A percentile compares a stretch with the other conserved stretches of the same genome.
Conservation (phyloP, 1,284 basidiomycete species). For the Meira miltonrushii region DNA sequence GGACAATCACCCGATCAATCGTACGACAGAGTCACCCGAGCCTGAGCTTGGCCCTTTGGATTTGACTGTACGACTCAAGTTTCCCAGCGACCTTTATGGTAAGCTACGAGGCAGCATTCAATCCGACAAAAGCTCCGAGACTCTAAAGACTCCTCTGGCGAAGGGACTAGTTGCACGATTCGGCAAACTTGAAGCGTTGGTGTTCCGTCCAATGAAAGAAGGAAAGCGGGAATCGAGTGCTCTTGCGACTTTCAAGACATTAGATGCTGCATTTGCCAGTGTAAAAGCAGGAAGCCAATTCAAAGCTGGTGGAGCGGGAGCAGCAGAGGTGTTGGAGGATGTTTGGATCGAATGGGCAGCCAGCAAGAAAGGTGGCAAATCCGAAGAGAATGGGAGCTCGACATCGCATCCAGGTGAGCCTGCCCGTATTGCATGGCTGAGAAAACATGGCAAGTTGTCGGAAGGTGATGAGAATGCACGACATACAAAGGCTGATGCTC, state of each 20-base stretch:
- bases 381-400: neutral
- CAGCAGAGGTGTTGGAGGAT: conserved; percentile 32
- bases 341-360: conserved; percentile 41
- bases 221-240: conserved; percentile 30
- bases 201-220: conserved; percentile 18
- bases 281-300: conserved; percentile 35
- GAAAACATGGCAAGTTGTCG: neutral
- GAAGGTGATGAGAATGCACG: neutral
- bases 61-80: conserved; percentile 32
- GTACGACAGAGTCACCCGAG: conserved; percentile 12
- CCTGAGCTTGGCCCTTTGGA: conserved; percentile 25
- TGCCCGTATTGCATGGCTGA: neutral
- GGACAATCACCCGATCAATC: conserved; percentile 19
- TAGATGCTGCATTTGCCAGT: conserved; percentile 33
- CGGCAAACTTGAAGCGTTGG: conserved; percentile 28
- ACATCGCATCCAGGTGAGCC: neutral
- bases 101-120: conserved; percentile 16
- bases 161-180: conserved; percentile 21
- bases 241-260: conserved; percentile 27
- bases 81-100: conserved; percentile 28
- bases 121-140: conserved; percentile 6
- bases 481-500: no score
- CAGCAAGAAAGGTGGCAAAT: neutral
- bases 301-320: conserved; percentile 15
- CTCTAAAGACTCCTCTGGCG: conserved; percentile 27